phyloP scores from a whole-genome alignment of 768 basidiomycete species.

The Leccinum incarnatum region DNA sequence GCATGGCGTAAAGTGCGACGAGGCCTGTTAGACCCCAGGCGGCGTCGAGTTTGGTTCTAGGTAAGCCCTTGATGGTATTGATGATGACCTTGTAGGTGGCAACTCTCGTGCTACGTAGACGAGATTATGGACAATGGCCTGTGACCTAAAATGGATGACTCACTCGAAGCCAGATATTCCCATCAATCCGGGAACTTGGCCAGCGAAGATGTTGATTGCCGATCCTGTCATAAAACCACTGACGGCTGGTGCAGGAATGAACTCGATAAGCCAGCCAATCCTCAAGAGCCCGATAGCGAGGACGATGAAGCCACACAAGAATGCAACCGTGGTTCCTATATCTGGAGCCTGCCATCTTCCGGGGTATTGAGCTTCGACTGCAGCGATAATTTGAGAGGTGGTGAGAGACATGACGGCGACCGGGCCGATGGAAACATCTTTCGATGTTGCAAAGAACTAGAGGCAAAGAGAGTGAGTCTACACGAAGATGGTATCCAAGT shows the following conservation, averaged over 20 bases:
- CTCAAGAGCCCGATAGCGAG: slow-evolving; percentile 87
- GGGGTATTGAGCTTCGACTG: slow-evolving; percentile 54
- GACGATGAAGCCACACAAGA: slow-evolving; percentile 89
- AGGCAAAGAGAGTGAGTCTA: neutral
- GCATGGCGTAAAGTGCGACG: slow-evolving; percentile 65
- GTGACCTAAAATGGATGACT: slow-evolving; percentile 27
- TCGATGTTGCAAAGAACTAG: slow-evolving; percentile 93
- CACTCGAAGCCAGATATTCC: slow-evolving; percentile 85
- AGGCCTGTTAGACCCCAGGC: slow-evolving; percentile 86
- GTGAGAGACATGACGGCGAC: slow-evolving; percentile 98
- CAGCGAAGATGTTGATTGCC: slow-evolving; percentile 86
- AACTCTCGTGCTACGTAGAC: slow-evolving; percentile 66
- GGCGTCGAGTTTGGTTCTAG: slow-evolving; percentile 70
- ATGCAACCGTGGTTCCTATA: slow-evolving; percentile 83
- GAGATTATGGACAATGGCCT: neutral
- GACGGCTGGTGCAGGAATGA: slow-evolving; percentile 84
- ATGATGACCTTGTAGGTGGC: slow-evolving; percentile 87
- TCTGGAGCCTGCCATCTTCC: slow-evolving; percentile 60
- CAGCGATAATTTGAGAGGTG: slow-evolving; percentile 73
- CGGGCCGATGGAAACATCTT: slow-evolving; percentile 79
- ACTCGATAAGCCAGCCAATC: slow-evolving; percentile 92
- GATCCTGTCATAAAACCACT: slow-evolving; percentile 97
- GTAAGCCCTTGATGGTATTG: slow-evolving; percentile 85
- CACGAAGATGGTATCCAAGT: neutral
- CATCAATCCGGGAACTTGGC: slow-evolving; percentile 88